phyloP scores from a whole-genome alignment of 106 monocot species.

The Narthecium ossifragum region DNA sequence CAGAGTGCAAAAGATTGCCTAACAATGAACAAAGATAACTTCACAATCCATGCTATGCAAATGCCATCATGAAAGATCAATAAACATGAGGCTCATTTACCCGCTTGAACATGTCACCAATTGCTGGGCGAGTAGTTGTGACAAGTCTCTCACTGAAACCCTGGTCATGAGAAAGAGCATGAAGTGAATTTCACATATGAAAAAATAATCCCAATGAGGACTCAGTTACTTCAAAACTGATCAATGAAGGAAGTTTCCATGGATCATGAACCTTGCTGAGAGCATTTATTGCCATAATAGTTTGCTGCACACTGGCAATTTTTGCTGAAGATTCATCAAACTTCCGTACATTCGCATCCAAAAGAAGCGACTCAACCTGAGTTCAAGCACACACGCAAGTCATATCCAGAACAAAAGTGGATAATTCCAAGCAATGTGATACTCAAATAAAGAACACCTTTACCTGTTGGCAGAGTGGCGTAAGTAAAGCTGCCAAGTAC shows the following conservation, averaged over 20 bases:
- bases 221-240: background rate
- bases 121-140: conserved; percentile 61
- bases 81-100: conserved; percentile 15
- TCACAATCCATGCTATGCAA: too few species aligned
- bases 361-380: conserved; percentile 61
- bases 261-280: conserved; percentile 73
- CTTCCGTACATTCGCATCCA: conserved; percentile 38
- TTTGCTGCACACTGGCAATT: conserved; percentile 59
- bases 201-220: background rate
- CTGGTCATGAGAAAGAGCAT: conserved; percentile 16
- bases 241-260: background rate
- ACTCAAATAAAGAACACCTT: background rate
- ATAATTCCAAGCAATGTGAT: too few species aligned
- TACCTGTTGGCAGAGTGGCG: conserved; percentile 82
- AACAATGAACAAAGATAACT: too few species aligned
- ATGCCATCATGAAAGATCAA: background rate
- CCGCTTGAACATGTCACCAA: conserved; percentile 92
- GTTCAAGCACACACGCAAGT: conserved; percentile 7
- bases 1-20: too few species aligned
- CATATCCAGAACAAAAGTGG: background rate
- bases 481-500: conserved; percentile 69
- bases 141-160: conserved; percentile 84
- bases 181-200: background rate
- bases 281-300: conserved; percentile 83
- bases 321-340: conserved; percentile 69